phyloP scores from a whole-genome alignment of 2,329 filamentous ascomycete genomes.

The Hymenoscyphus linearis region DNA sequence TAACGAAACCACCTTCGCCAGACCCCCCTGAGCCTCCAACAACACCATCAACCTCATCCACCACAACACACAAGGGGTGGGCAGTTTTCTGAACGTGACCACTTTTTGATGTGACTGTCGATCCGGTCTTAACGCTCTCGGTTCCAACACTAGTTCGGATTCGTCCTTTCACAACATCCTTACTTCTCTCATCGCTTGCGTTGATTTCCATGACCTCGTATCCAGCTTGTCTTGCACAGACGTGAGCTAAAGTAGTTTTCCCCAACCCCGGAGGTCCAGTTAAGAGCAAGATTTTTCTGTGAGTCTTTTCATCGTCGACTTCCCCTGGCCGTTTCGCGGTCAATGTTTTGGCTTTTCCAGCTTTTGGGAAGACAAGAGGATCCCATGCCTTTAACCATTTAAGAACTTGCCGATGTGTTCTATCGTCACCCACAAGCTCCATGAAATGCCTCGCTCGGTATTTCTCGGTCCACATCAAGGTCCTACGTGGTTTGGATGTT shows the following conservation, averaged over 20 bases:
- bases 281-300: slow-evolving; percentile 83
- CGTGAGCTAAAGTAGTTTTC: slow-evolving; percentile 94
- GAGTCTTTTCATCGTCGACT: slow-evolving; percentile 65
- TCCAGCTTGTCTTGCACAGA: slow-evolving; percentile 89
- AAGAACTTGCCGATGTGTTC: slow-evolving; percentile 84
- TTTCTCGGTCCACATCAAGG: slow-evolving; percentile 91
- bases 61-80: slow-evolving; percentile 84
- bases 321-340: slow-evolving; percentile 37
- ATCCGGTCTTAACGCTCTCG: slow-evolving; percentile 80
- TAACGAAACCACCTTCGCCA: slow-evolving; percentile 92
- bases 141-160: slow-evolving; percentile 91
- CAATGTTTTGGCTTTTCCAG: slow-evolving; percentile 52
- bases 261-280: slow-evolving; percentile 90
- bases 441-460: slow-evolving; percentile 89
- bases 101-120: slow-evolving; percentile 45
- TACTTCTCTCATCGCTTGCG: slow-evolving; percentile 89
- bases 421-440: slow-evolving; percentile 89
- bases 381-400: slow-evolving; percentile 96
- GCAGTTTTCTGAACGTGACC: slow-evolving; percentile 62
- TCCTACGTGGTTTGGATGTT: slow-evolving; percentile 31
- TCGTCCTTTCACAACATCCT: slow-evolving; percentile 81
- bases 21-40: slow-evolving; percentile 71
- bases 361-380: slow-evolving; percentile 74
- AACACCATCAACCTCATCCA: slow-evolving; percentile 95
- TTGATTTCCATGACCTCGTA: slow-evolving; percentile 98